Evolutionary conservation across 257 asterid species (phyloP), one percentile per base, ranked within the genome.

Genomic region (Capsicum chinense): DNA sequence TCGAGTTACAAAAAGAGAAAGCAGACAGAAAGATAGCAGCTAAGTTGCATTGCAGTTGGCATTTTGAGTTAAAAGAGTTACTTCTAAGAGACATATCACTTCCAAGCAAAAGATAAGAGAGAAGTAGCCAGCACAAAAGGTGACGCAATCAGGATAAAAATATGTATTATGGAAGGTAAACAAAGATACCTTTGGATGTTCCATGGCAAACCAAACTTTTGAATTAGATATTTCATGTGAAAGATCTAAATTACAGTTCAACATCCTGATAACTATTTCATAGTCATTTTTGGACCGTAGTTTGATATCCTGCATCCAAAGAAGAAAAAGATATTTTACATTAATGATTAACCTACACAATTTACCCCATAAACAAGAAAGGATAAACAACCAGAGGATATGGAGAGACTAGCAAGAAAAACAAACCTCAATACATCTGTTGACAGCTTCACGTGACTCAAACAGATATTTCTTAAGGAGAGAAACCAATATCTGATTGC

Each of bases 101-200:
- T 26, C 19, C 17, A 33, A 37, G 67, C 5, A n/a, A 56, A 47
- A 33, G 9, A 85, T 12, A 79, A 26, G 26, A 68, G n/a, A 50
- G 33, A 71, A 58, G 15, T 39, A 59, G 17, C 17, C 47, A 84
- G 15, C 58, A 42, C 82, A 57, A 78, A 76, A 15, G 64, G 62
- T 8, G 47, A 78, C 13, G 62, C 14, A 44, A 50, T 50, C 81
- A 74, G 42, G 21, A 69, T 21, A 44, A 48, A 54, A 66, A 82
- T 67, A 39, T 67, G 52, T 48, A 71, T 37, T 85, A 79, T 66
- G 79, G 71, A 10, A 21, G 58, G 47, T 14, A 79, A 84, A 62
- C 67, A 87, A 84, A 63, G 66, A 79, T 91, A 94, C 99, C 98
- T 90, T 93, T 7, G 97, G 92, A 90, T 96, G 97, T 88, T 96